Base-by-base conservation (phyloP, 768 basidiomycete species). In the Phaeolepiota aurea region DNA sequence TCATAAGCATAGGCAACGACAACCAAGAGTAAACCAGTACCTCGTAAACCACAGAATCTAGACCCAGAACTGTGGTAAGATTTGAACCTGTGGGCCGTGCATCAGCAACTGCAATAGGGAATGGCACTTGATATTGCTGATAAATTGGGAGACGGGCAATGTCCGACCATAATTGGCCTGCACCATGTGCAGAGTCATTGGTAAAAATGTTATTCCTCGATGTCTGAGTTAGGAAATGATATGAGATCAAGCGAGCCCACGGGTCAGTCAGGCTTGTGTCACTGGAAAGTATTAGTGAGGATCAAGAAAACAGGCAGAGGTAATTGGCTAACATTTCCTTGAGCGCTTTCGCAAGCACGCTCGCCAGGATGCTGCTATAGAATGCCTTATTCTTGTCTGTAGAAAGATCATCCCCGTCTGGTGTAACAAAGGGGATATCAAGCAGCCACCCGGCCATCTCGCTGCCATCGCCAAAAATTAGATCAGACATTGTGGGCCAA, bases 151-250 rank as follows among this genome's bases (percentile, higher is more conserved):
- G 65, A 15, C 51, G 47, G 1, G 72, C 65, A 23, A 83, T 68
- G 11, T 74, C 52, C 2, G 80, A 82, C 75, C 80, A 80, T 7
- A 82, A 66, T 42, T 80, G 72, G 3, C 82, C 83, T n/a, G 81
- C 77, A n/a, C 82, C 82, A 45, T 87, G 83, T 4, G 67, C 63
- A 1, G 73, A 63, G 32, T 68, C 55, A 35, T 78, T 74, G 1
- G 73, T 72, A 56, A 77, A 81, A 50, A 84, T 78, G 50, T 83
- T 78, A 7, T 40, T 42, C 12, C 68, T 61, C 4, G 68, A 64
- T 0, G 83, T 87, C 38, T 76, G 73, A 51, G 79, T 84, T 43
- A 82, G 60, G 49, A 87, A 87, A 54, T 88, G 86, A 47, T 82
- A 81, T 1, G 79, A 71, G 22, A 87, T 68, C 54, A 78, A 72